Conservation (phyloP, 306 rosid genomes). For the Ammopiptanthus mongolicus region DNA sequence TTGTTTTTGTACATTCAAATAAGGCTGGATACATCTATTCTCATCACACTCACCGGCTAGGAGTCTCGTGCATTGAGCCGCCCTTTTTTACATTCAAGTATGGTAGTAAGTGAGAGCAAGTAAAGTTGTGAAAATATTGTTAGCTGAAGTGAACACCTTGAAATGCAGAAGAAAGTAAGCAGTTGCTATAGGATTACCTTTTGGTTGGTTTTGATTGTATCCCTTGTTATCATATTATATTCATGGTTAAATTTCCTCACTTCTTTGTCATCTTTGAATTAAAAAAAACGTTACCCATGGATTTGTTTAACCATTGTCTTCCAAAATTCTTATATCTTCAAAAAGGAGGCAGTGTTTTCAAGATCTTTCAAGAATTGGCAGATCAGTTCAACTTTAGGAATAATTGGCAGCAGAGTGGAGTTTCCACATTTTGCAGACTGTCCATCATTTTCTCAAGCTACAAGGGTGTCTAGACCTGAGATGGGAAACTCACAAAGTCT, state of each 20-base stretch:
- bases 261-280: neutral
- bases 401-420: conserved; percentile 28
- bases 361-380: conserved; percentile 23
- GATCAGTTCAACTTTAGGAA: neutral
- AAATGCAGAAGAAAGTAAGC: neutral
- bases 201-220: neutral
- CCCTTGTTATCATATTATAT: neutral
- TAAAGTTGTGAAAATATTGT: neutral
- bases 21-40: too few species aligned
- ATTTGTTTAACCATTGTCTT: neutral
- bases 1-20: too few species aligned
- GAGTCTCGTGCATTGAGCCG: too few species aligned
- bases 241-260: neutral
- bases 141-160: too few species aligned
- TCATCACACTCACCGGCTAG: too few species aligned
- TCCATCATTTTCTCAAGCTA: conserved; percentile 4
- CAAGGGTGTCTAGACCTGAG: conserved; percentile 20
- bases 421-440: conserved; percentile 4
- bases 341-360: conserved; percentile 20
- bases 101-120: neutral
- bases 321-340: conserved; percentile 25
- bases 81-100: neutral
- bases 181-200: neutral
- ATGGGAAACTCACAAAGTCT: conserved; percentile 13
- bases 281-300: neutral